Conservation (phyloP, 1,284 basidiomycete species). For the Ustilago cynodontis region DNA sequence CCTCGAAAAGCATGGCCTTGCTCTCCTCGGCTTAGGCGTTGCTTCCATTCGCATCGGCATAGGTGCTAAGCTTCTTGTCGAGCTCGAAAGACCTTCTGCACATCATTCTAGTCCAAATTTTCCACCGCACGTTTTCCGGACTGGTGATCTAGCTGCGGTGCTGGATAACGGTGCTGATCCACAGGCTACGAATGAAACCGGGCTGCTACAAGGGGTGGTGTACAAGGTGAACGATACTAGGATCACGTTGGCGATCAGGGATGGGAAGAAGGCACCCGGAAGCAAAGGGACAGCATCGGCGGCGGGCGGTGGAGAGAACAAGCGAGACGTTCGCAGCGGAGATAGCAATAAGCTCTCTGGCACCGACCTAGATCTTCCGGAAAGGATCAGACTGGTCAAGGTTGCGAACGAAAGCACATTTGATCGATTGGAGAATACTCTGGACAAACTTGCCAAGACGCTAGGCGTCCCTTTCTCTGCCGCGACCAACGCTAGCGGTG, state of each 20-base stretch:
- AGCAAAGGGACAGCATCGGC: background rate
- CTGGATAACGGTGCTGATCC: conserved; percentile 75
- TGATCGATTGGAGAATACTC: conserved; percentile 74
- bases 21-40: conserved; percentile 80
- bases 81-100: conserved; percentile 84
- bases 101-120: conserved; percentile 80
- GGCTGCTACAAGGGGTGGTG: conserved; percentile 44
- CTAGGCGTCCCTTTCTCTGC: conserved; percentile 29
- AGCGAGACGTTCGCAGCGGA: conserved; percentile 33
- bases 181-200: conserved; percentile 28
- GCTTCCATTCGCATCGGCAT: conserved; percentile 81
- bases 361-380: conserved; percentile 81
- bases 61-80: conserved; percentile 91
- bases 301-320: conserved; percentile 15
- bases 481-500: conserved; percentile 12
- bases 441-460: conserved; percentile 43
- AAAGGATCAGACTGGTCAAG: conserved; percentile 86
- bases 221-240: conserved; percentile 39
- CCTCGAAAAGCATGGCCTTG: conserved; percentile 87
- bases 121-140: conserved; percentile 86
- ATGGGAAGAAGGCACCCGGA: conserved; percentile 18
- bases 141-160: conserved; percentile 85
- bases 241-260: conserved; percentile 35
- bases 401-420: conserved; percentile 91
- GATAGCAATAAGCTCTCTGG: conserved; percentile 73